Evolutionary conservation across 345 rosid species (phyloP).

Genomic region (Turritis glabra): DNA sequence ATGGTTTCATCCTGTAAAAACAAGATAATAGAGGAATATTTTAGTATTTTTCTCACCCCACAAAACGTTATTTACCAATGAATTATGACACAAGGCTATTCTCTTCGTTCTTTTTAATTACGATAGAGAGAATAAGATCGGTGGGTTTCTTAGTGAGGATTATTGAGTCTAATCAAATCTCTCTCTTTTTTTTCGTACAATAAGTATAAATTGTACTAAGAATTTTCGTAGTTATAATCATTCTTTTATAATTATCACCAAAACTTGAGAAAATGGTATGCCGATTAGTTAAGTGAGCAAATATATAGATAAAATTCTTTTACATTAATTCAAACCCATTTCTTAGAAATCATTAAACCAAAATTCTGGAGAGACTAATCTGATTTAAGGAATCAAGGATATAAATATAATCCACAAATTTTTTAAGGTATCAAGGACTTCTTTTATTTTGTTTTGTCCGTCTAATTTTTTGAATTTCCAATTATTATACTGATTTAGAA

Average conservation of each 20-base stretch:
- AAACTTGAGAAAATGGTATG: not conserved
- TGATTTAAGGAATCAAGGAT: no score
- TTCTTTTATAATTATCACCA: conserved; percentile 17
- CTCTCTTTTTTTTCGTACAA: conserved; percentile 21
- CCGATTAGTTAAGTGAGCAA: not conserved
- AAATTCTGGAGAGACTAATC: not conserved
- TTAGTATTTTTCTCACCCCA: no score
- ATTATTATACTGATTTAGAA: not conserved
- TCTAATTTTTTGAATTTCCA: not conserved
- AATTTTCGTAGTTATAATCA: conserved; percentile 23
- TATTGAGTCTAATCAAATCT: conserved; percentile 30
- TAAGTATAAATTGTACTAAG: conserved; percentile 36
- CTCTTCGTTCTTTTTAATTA: no score
- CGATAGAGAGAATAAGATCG: conserved; percentile 42
- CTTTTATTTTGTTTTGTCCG: not conserved
- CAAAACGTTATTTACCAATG: no score
- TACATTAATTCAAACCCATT: not conserved
- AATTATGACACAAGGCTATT: no score
- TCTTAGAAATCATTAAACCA: not conserved
- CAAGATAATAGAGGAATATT: no score
- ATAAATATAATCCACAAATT: not conserved
- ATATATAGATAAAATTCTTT: not conserved
- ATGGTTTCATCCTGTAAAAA: no score
- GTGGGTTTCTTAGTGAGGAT: conserved; percentile 44
- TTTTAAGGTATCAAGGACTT: not conserved